Conservation (phyloP, 2,329 filamentous ascomycete genomes). For the Fusarium metavorans region DNA sequence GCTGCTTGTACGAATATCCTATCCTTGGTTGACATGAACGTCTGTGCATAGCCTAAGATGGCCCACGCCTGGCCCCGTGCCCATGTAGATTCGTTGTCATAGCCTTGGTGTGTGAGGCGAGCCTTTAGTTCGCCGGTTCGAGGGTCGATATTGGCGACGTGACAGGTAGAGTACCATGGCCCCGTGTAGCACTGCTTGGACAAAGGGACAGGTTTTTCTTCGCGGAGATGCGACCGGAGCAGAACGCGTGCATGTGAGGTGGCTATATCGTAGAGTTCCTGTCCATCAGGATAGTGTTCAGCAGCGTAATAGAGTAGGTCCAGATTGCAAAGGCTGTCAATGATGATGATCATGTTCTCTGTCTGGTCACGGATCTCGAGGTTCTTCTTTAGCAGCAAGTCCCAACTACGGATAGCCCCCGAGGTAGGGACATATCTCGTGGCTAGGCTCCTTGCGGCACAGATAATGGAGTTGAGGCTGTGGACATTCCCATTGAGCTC, state of each 20-base stretch:
- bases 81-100: conserved; percentile 60
- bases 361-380: conserved; percentile 43
- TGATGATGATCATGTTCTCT: conserved; percentile 53
- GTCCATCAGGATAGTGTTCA: conserved; percentile 41
- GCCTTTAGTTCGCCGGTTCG: conserved; percentile 8
- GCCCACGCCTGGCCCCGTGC: conserved; percentile 63
- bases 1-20: conserved; percentile 56
- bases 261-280: conserved; percentile 50
- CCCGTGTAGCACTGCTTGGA: conserved; percentile 32
- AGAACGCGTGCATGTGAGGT: conserved; percentile 55
- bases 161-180: conserved; percentile 36
- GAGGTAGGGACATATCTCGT: conserved; percentile 55
- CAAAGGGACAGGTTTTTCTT: conserved; percentile 34
- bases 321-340: conserved; percentile 58
- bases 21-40: conserved; percentile 60
- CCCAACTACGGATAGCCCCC: conserved; percentile 62
- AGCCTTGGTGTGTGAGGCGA: conserved; percentile 59
- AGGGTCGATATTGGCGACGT: conserved; percentile 58
- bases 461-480: conserved; percentile 55
- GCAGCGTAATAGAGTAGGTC: conserved; percentile 53
- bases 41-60: conserved; percentile 61
- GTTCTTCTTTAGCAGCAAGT: conserved; percentile 49
- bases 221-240: conserved; percentile 53
- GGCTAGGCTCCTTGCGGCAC: conserved; percentile 58
- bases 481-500: conserved; percentile 55